Conservation (phyloP, 202 grass and related monocot genomes). For the Setaria viridis region DNA sequence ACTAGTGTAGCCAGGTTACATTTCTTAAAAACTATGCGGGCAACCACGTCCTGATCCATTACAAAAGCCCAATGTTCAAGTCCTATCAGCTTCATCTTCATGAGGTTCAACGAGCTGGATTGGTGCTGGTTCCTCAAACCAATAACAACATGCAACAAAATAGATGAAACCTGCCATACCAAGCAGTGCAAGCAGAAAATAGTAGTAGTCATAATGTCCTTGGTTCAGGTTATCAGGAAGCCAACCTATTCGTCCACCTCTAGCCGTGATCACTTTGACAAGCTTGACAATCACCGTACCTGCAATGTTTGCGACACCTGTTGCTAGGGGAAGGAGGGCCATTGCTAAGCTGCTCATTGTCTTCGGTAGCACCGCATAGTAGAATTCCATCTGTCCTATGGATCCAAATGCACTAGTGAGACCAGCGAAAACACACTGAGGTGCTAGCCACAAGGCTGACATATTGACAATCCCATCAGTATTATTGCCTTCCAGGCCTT, state of each 20-base stretch:
- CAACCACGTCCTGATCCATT: background rate
- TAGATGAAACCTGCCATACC: conserved; percentile 35
- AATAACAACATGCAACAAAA: conserved; percentile 46
- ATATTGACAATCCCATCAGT: background rate
- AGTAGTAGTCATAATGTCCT: conserved; percentile 60
- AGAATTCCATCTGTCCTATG: conserved; percentile 47
- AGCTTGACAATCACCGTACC: conserved; percentile 14
- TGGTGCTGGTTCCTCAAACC: conserved; percentile 43
- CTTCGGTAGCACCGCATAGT: conserved; percentile 36
- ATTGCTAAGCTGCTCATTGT: conserved; percentile 47
- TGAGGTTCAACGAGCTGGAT: conserved; percentile 22
- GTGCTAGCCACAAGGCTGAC: conserved; percentile 46
- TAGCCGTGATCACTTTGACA: conserved; percentile 12
- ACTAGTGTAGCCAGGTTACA: background rate
- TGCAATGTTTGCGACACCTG: conserved; percentile 13
- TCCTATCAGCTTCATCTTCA: background rate
- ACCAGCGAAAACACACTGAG: conserved; percentile 26
- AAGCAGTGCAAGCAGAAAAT: conserved; percentile 41
- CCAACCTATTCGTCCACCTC: conserved; percentile 34
- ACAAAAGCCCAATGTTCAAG: background rate
- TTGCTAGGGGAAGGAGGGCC: conserved; percentile 36
- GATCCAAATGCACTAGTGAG: conserved; percentile 38
- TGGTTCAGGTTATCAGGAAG: conserved; percentile 46
- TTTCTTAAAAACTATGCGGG: background rate
- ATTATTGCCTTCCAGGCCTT: background rate